Percentiles rank a stretch among this genome's conserved stretches.
Evolutionary conservation across 2,329 filamentous ascomycete species (phyloP).

Genomic region (Talaromyces sp.): DNA sequence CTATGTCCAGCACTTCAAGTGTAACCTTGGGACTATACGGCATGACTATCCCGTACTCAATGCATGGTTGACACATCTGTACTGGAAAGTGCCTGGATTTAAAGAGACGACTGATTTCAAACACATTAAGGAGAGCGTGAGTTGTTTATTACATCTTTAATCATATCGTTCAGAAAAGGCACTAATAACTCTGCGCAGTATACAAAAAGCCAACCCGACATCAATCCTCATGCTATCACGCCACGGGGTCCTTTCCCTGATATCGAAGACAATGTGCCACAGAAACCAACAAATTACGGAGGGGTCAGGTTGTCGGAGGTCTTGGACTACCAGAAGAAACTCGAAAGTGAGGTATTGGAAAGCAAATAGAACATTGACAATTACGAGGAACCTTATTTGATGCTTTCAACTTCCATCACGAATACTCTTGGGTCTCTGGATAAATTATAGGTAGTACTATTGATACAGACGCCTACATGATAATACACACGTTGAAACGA

Average conservation of each 20-base stretch:
- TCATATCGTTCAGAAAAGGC: background rate
- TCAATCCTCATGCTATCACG: conserved; percentile 60
- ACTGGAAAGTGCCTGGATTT: conserved; percentile 53
- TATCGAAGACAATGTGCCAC: conserved; percentile 50
- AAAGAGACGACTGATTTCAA: conserved; percentile 58
- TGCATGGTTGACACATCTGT: conserved; percentile 57
- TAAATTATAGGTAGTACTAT: too few species aligned
- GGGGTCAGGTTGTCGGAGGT: conserved; percentile 29
- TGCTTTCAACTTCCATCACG: too few species aligned
- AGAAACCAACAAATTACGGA: conserved; percentile 48
- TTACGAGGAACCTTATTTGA: too few species aligned
- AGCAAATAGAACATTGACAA: background rate
- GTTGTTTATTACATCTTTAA: background rate
- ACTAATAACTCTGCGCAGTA: conserved; percentile 34
- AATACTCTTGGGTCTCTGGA: too few species aligned
- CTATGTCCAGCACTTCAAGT: conserved; percentile 64
- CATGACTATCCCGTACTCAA: conserved; percentile 57
- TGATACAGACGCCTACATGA: background rate
- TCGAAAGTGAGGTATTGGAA: background rate
- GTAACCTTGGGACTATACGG: conserved; percentile 57
- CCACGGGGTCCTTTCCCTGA: conserved; percentile 57
- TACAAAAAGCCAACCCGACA: conserved; percentile 55
- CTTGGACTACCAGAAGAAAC: conserved; percentile 27
- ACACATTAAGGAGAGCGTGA: conserved; percentile 63
- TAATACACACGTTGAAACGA: background rate